Percentiles rank a stretch among this genome's conserved stretches.
Evolutionary conservation across 495 filamentous ascomycete species (phyloP).

Genomic region (Lepidopterella palustris): DNA sequence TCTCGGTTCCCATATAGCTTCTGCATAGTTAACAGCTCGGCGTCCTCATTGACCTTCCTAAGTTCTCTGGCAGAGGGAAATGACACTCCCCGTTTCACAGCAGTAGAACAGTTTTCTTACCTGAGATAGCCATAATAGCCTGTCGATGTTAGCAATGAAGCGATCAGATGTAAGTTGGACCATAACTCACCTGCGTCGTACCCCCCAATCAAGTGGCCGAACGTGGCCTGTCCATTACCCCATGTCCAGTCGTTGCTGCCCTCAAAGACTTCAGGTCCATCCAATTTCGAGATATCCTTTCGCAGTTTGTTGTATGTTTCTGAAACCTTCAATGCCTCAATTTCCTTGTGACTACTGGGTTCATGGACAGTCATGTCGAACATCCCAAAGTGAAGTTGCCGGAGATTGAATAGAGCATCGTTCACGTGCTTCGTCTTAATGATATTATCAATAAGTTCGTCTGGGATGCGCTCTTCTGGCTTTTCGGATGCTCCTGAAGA

Average conservation of each 20-base stretch:
- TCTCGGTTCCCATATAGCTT: no score
- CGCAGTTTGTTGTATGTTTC: slow-evolving; percentile 38
- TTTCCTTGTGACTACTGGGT: slow-evolving; percentile 32
- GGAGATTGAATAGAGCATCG: slow-evolving; percentile 60
- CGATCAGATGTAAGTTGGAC: background rate
- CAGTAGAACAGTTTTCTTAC: slow-evolving; percentile 29
- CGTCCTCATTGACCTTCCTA: no score
- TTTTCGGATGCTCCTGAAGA: slow-evolving; percentile 36
- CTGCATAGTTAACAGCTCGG: no score
- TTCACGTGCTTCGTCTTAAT: slow-evolving; percentile 66
- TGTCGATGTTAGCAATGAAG: background rate
- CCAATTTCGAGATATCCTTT: slow-evolving; percentile 54
- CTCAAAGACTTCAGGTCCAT: slow-evolving; percentile 55
- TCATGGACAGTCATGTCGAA: slow-evolving; percentile 50
- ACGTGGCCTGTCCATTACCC: slow-evolving; percentile 63
- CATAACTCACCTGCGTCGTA: slow-evolving; percentile 54
- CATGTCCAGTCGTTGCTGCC: slow-evolving; percentile 46
- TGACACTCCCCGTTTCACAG: background rate
- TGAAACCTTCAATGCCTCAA: slow-evolving; percentile 34
- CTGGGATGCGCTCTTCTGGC: slow-evolving; percentile 51
- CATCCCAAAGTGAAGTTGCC: slow-evolving; percentile 64
- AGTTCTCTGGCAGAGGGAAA: no score
- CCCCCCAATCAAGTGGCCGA: slow-evolving; percentile 65
- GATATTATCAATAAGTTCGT: slow-evolving; percentile 54
- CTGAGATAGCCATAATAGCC: slow-evolving; percentile 61